Evolutionary conservation across 768 basidiomycete species (phyloP).

Genomic region (Mycena vulgaris): DNA sequence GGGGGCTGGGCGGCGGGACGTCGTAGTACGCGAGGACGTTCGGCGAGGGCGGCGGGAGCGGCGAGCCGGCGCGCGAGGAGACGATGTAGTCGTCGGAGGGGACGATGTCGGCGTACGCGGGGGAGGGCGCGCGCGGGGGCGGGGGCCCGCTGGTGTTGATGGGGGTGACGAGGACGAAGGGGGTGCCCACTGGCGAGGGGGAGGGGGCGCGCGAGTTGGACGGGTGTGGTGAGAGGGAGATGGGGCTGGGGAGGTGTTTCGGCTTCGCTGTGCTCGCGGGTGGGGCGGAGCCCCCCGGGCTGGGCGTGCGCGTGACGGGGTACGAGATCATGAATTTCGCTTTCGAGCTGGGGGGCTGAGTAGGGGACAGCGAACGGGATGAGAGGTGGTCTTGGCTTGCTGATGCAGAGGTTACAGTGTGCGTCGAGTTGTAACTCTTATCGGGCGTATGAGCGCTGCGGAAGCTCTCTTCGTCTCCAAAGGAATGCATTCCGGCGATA

Average conservation of each 20-base stretch:
- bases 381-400: background rate
- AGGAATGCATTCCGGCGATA: background rate
- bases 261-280: background rate
- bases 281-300: background rate
- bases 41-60: slow-evolving; percentile 51
- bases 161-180: slow-evolving; percentile 43
- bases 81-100: slow-evolving; percentile 52
- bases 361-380: slow-evolving; percentile 2
- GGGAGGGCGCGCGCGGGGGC: slow-evolving; percentile 28
- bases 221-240: slow-evolving; percentile 25
- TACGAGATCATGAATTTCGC: slow-evolving; percentile 29
- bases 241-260: slow-evolving; percentile 23
- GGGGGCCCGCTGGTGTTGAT: slow-evolving; percentile 27
- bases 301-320: slow-evolving; percentile 13
- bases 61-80: slow-evolving; percentile 45
- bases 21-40: slow-evolving; percentile 64
- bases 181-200: slow-evolving; percentile 38
- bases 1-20: slow-evolving; percentile 67
- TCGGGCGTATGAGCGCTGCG: slow-evolving; percentile 5
- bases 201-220: slow-evolving; percentile 35
- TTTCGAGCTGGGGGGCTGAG: slow-evolving; percentile 14
- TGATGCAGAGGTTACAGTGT: background rate
- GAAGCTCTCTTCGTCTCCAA: background rate
- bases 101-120: slow-evolving; percentile 32
- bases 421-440: background rate